Base-by-base conservation (phyloP, 306 rosid species). In the Cicer yamashitae region DNA sequence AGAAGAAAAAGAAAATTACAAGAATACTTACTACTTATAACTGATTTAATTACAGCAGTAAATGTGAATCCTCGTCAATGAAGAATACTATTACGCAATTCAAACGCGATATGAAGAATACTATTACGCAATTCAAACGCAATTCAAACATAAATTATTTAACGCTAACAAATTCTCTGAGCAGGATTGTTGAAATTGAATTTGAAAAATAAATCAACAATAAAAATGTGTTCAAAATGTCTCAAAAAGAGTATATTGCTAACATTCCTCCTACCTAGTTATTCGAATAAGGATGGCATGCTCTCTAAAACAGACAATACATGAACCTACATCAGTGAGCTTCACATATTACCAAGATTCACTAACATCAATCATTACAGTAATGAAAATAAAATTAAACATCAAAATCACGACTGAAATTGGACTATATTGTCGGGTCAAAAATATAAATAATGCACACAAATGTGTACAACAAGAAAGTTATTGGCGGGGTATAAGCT, bases 381-480 rank as follows among this genome's bases (percentile, higher is more conserved):
- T 11, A 61, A 72, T 34, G 52, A 64, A 30, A 81, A 68, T 66
- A 67, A 43, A 57, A 57, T 37, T 30, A 50, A 34, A 50, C 71
- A 6, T 46, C 77, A 61, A 74, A 71, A 62, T 14, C 37, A 67
- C 41, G 6, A 13, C 60, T 20, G 67, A 77, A 65, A 77, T 69
- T 47, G 59, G 63, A 58, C 47, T 54, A 60, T 50, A 53, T 47
- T 73, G 25, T 34, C n/a, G 10, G 22, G 67, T 15, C 20, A 40
- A 63, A 63, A 60, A 77, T 47, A n/a, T 43, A 73, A 69, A 70
- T 81, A 7, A 84, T 68, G 85, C 79, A 74, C 67, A 81, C 78
- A 77, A 13, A 34, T 44, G 82, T 67, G 51, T 66, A 67, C 40
- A 70, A 12, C 51, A 25, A n/a, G 15, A 44, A 20, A 46, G 59